Evolutionary conservation across 2,329 filamentous ascomycete genomes (phyloP), one percentile per base, ranked within the genome.

Genomic region (Monilinia fructigena): DNA sequence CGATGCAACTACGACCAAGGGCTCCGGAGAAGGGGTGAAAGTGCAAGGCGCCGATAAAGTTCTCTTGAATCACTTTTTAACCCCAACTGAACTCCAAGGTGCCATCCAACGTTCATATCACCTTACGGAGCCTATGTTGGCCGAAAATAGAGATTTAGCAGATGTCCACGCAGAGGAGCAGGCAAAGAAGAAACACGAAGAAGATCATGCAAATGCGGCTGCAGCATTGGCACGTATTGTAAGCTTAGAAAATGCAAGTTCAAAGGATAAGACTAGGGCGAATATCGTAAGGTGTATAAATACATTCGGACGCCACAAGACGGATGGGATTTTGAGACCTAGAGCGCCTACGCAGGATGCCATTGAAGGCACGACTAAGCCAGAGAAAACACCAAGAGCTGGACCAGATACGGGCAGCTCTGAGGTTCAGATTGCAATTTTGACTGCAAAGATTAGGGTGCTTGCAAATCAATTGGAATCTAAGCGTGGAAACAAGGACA

Each of bases 391-490:
- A 0, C 84, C 85, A 59, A 89, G 96, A 42, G 87, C 88, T n/a
- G 95, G 95, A 0, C 90, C 90, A 6, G 95, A 99, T 76, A 99
- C 94, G 0, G 95, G 95, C 47, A 96, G 92, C 73, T 92, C 92
- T 8, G 95, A 99, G 80, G 96, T 99, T n/a, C 95, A 99, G 82
- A 92, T 96, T 71, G 93, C 93, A 55, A 96, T 99, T 73, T 79
- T 99, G 77, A 99, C 95, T 3, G 86, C 92, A 66, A 98, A 97
- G 84, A 99, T 99, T 76, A 84, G 92, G 70, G 88, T 89, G 31
- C 78, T 99, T 60, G 89, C 90, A 20, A 83, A 90, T 72, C 88
- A 89, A 71, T 79, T 97, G 62, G 83, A 89, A 74, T 83, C 81
- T 53, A 85, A 87, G 68, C 79, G 82, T 72, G 91, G 89, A 6